Evolutionary conservation across 2,329 filamentous ascomycete genomes (phyloP).

Genomic region (Aspergillus alliaceus): DNA sequence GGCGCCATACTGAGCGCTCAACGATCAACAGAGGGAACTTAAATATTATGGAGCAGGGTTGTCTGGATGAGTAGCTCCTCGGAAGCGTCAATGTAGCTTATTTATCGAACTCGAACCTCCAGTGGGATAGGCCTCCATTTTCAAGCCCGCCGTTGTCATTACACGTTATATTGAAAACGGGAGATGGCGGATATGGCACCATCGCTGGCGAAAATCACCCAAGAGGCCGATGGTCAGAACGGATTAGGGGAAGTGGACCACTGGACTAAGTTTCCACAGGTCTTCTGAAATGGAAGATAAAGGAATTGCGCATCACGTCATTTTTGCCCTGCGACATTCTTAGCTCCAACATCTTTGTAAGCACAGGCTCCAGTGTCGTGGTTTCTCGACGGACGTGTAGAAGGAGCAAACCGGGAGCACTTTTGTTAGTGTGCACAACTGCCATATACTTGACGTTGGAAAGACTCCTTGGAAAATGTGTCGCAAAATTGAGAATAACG

Average conservation of each 20-base stretch:
- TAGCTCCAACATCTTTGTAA: background rate
- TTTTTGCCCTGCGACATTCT: background rate
- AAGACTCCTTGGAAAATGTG: too few relatives aligned
- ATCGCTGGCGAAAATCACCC: conserved; percentile 29
- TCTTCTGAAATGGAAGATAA: background rate
- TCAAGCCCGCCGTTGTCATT: background rate
- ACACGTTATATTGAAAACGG: conserved; percentile 12
- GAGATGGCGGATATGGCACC: conserved; percentile 29
- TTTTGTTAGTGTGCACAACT: background rate
- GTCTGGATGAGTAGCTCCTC: background rate
- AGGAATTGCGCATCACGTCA: conserved; percentile 2
- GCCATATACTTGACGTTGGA: too few relatives aligned
- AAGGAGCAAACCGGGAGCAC: background rate
- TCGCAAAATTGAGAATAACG: background rate
- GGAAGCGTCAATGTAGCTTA: background rate
- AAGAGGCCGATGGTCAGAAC: conserved; percentile 6
- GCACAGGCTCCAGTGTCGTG: background rate
- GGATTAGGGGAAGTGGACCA: background rate
- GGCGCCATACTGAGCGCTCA: conserved; percentile 28
- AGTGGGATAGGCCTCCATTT: background rate
- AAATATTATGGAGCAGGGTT: background rate
- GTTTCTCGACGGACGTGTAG: background rate
- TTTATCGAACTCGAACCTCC: conserved; percentile 1
- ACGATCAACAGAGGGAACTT: background rate
- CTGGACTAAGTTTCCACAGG: background rate